Percentiles rank a stretch among this genome's conserved stretches.
Evolutionary conservation across 108 stramenopile genomes (phyloP).

Genomic region (Nitzschia inconspicua): DNA sequence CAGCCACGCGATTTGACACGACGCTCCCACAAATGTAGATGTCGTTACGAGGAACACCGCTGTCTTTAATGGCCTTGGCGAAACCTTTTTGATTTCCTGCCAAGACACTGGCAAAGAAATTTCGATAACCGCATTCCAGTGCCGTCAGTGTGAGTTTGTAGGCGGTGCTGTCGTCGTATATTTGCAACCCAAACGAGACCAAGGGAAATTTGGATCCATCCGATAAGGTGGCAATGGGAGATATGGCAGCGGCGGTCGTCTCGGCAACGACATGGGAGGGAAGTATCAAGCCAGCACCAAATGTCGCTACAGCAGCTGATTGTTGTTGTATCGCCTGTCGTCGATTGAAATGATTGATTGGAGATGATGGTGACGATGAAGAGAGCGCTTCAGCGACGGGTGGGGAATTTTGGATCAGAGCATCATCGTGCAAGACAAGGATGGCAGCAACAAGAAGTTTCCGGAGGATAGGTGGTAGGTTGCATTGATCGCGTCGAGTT

Average conservation of each 20-base stretch:
- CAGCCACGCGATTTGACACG: slow-evolving; percentile 62
- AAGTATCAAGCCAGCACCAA: slow-evolving; percentile 7
- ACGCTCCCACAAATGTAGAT: slow-evolving; percentile 70
- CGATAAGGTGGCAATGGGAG: slow-evolving; percentile 26
- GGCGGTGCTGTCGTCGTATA: slow-evolving; percentile 71
- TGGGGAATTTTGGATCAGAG: too few relatives aligned
- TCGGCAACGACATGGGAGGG: background rate
- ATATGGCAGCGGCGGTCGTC: background rate
- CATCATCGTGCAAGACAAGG: too few relatives aligned
- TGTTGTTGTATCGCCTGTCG: slow-evolving; percentile 21
- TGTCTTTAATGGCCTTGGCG: slow-evolving; percentile 60
- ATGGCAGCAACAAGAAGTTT: too few relatives aligned
- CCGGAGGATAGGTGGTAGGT: too few relatives aligned
- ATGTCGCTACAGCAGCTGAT: background rate
- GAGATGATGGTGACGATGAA: too few relatives aligned
- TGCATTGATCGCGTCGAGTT: too few relatives aligned
- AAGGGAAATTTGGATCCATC: slow-evolving; percentile 55
- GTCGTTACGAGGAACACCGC: slow-evolving; percentile 43
- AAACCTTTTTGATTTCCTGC: slow-evolving; percentile 79
- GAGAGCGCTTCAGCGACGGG: too few relatives aligned
- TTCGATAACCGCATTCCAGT: slow-evolving; percentile 69
- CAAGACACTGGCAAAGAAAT: slow-evolving; percentile 74
- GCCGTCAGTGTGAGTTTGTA: slow-evolving; percentile 68
- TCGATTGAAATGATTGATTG: slow-evolving; percentile 11
- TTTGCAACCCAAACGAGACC: slow-evolving; percentile 67